A percentile compares a stretch with the other conserved stretches of the same genome.
These are phyloP conservation scores for Hysterium pulicare DNA, from an alignment of 2,329 filamentous ascomycete genomes.

Conservation along the genomic window DNA sequence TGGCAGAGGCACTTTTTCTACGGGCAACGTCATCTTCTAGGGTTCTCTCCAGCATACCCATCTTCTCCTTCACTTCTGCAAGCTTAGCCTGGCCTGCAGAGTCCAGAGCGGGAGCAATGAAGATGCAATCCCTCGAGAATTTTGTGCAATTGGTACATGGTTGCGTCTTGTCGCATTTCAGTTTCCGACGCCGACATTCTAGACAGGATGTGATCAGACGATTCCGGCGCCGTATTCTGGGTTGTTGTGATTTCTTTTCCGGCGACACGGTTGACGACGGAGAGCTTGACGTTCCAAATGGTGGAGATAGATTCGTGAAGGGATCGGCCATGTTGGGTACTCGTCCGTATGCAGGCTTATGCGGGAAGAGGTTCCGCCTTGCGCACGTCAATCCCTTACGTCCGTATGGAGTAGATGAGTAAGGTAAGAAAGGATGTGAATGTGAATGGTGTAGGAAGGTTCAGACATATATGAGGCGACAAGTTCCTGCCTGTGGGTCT, in stretches of 20 bases:
- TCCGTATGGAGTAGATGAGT: not conserved
- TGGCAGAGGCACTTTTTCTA: slow-evolving; percentile 24
- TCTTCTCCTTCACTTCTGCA: slow-evolving; percentile 75
- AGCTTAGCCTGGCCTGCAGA: slow-evolving; percentile 66
- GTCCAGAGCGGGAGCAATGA: slow-evolving; percentile 66
- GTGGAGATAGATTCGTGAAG: not conserved
- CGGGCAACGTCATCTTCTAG: slow-evolving; percentile 66
- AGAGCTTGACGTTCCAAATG: not conserved
- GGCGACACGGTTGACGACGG: not conserved
- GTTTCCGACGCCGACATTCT: slow-evolving; percentile 62
- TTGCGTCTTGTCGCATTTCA: slow-evolving; percentile 72
- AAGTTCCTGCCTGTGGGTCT: not conserved
- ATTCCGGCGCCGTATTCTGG: slow-evolving; percentile 35
- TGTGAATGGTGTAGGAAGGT: not conserved
- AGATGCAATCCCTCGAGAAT: slow-evolving; percentile 54
- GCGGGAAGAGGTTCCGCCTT: not conserved
- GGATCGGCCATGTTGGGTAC: not conserved
- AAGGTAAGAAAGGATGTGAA: not conserved
- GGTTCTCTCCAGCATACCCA: slow-evolving; percentile 66
- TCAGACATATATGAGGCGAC: not conserved
- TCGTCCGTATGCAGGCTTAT: not conserved
- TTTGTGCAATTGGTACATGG: slow-evolving; percentile 67
- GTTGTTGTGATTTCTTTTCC: slow-evolving; percentile 9
- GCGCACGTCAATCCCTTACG: not conserved
- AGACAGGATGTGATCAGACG: slow-evolving; percentile 38